These are phyloP conservation scores for Erysiphe pulchra DNA, from an alignment of 2,329 filamentous ascomycete genomes.

Conservation along the genomic window DNA sequence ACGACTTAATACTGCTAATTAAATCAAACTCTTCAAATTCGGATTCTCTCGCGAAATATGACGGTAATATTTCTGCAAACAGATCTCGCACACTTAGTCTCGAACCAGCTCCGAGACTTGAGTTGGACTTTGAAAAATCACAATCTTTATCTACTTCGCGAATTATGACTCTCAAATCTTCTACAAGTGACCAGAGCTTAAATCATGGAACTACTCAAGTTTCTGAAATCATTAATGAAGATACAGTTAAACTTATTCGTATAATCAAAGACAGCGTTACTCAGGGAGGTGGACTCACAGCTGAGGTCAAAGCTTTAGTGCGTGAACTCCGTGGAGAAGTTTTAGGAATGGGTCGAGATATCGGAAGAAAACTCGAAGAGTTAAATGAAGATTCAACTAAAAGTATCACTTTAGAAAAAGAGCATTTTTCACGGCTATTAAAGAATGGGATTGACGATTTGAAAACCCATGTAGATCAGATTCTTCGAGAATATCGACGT, in stretches of 20 bases:
- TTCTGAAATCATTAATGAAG: slow-evolving; percentile 41
- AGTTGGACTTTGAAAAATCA: slow-evolving; percentile 15
- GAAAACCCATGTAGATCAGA: slow-evolving; percentile 57
- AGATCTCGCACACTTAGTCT: slow-evolving; percentile 12
- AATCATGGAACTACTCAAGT: slow-evolving; percentile 6
- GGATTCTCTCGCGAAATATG: slow-evolving; percentile 25
- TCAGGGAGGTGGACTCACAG: slow-evolving; percentile 68
- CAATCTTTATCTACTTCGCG: slow-evolving; percentile 13
- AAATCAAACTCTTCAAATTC: slow-evolving; percentile 24
- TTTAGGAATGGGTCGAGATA: slow-evolving; percentile 76
- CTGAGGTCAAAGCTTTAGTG: slow-evolving; percentile 75
- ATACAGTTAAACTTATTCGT: slow-evolving; percentile 58
- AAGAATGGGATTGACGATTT: slow-evolving; percentile 60
- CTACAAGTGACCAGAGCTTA: slow-evolving; percentile 9
- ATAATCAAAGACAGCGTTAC: slow-evolving; percentile 79
- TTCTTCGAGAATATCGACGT: slow-evolving; percentile 50
- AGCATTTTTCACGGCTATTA: slow-evolving; percentile 53
- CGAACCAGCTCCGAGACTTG: slow-evolving; percentile 13
- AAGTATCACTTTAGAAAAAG: slow-evolving; percentile 28
- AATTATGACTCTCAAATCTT: slow-evolving; percentile 12
- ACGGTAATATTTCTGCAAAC: slow-evolving; percentile 9
- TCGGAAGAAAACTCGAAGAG: slow-evolving; percentile 66
- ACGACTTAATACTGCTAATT: slow-evolving; percentile 41
- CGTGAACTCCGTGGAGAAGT: slow-evolving; percentile 80
- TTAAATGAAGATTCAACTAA: slow-evolving; percentile 21